Base-by-base conservation (phyloP, 352 stramenopile genomes). In the Globisporangium cystogenes region DNA sequence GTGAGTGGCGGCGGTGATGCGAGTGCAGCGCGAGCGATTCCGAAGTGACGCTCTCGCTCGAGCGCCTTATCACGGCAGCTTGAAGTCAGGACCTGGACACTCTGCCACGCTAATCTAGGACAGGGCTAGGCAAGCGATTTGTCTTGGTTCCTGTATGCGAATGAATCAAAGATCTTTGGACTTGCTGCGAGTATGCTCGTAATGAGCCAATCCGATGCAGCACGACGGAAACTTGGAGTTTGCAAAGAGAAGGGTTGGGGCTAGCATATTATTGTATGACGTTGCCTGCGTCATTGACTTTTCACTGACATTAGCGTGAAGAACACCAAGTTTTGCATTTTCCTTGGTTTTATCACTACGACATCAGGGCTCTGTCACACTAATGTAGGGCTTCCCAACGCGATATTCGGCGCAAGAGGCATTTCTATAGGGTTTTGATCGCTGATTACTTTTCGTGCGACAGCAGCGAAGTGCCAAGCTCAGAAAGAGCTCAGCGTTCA, bases 1-100 rank as follows among this genome's bases (percentile, higher is more conserved):
- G 40, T 7, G 26, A 2, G 8, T 0, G 12, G 40, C 7, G 7
- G 33, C 4, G 11, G 40, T 16, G 36, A 45, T 27, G 40, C 11
- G 40, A 18, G 40, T n/a, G 15, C 20, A 12, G 51, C 50, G 48
- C 49, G 64, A 24, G 62, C 55, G 70, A 69, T 55, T 61, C 55
- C 33, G 39, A 61, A 61, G 48, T 61, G 55, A 26, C 12, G 26
- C 26, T 21, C 26, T 29, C 26, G 26, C 26, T 29, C 5, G 26
- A 2, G 2, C 31, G 31, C 31, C 31, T 36, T 36, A 8, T 36
- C 31, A 36, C 29, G 7, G 7, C 27, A 16, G 44, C 16, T 42
- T 42, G 18, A 42, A 42, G 37, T 41, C 26, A 29, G 26, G 26
- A 5, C 5, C 26, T 29, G 3, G 2, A 5, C 26, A 29, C 26